These are phyloP conservation scores for Isatis tinctoria DNA, from an alignment of 345 rosid genomes.

Conservation along the genomic window DNA sequence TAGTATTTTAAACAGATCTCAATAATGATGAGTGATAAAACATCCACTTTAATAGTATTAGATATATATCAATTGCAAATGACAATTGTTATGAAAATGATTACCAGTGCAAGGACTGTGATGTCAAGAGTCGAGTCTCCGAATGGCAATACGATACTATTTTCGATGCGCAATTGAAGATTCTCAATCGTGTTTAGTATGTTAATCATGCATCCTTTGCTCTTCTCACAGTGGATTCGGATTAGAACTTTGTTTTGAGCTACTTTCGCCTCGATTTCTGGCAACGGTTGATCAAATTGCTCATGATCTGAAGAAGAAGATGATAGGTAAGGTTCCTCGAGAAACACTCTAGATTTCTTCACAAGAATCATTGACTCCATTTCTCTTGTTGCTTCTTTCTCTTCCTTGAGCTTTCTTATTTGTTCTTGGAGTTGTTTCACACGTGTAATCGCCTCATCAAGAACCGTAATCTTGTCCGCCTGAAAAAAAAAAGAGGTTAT, in stretches of 20 bases:
- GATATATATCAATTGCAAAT: background rate
- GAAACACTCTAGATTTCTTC: conserved; percentile 44
- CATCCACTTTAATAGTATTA: background rate
- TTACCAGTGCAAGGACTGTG: conserved; percentile 66
- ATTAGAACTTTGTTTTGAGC: conserved; percentile 50
- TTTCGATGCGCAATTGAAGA: conserved; percentile 39
- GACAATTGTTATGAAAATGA: background rate
- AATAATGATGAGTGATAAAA: background rate
- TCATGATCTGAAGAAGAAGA: conserved; percentile 32
- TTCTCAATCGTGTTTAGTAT: conserved; percentile 50
- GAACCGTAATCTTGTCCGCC: conserved; percentile 71
- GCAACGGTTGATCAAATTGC: conserved; percentile 37
- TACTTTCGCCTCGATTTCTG: conserved; percentile 69
- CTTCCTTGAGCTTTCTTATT: conserved; percentile 52
- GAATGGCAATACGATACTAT: conserved; percentile 49
- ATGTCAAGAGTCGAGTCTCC: conserved; percentile 59
- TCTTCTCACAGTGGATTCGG: conserved; percentile 62
- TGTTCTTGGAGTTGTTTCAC: conserved; percentile 67
- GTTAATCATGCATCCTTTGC: conserved; percentile 35
- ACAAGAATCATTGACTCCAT: conserved; percentile 49
- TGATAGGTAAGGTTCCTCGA: conserved; percentile 25
- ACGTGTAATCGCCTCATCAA: conserved; percentile 61
- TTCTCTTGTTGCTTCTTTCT: conserved; percentile 41
- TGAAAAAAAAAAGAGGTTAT: conserved; percentile 16
- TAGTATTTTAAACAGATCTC: background rate